These are phyloP conservation scores for Metschnikowia matae DNA, from an alignment of 805 yeast species.

Conservation along the genomic window DNA sequence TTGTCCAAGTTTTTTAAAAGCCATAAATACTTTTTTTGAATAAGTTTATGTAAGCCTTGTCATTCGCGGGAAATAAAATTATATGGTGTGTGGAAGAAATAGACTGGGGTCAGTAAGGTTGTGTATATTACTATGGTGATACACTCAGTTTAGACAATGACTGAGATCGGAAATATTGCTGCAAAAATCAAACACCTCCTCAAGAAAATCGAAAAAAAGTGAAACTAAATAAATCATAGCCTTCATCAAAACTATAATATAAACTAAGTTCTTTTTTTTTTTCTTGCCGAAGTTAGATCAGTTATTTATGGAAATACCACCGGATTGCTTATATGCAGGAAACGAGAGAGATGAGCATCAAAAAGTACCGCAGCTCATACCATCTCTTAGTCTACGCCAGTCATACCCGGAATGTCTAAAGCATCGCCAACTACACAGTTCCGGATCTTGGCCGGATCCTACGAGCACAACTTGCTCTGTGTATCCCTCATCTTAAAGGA, in stretches of 20 bases:
- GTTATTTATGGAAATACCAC: not conserved
- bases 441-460: constrained; percentile 89
- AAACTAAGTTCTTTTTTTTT: not conserved
- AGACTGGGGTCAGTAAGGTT: no score
- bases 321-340: not conserved
- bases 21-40: no score
- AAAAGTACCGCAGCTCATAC: not conserved
- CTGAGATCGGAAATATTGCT: not conserved
- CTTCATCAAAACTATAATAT: no score
- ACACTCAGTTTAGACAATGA: no score
- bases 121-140: no score
- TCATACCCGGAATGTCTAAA: constrained; percentile 8
- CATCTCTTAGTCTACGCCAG: not conserved
- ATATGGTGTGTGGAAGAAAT: no score
- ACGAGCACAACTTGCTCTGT: constrained; percentile 89
- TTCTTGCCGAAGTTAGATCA: not conserved
- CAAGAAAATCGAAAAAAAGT: no score
- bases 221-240: no score
- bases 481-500: constrained; percentile 63
- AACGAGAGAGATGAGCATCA: constrained; percentile 8
- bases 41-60: no score
- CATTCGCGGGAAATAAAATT: no score
- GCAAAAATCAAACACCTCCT: not conserved
- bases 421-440: constrained; percentile 37
- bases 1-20: no score